Conservation (phyloP, 179 eudicot species). For the Dionaea muscipula region DNA sequence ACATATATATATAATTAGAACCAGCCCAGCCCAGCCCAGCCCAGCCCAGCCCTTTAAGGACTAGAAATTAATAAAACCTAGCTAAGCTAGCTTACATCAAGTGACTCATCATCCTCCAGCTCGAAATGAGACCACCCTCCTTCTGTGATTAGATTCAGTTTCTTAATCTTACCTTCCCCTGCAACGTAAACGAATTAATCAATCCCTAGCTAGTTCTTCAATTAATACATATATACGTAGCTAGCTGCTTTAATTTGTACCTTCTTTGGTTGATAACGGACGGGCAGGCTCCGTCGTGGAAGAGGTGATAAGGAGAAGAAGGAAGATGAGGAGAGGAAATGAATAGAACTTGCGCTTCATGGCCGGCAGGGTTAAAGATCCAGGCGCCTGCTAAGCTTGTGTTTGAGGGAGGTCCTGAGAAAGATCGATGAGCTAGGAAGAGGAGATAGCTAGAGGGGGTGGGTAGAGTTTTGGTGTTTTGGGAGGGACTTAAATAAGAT, state of each 20-base stretch:
- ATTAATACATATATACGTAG: not conserved
- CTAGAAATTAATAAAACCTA: not conserved
- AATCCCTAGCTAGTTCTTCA: not conserved
- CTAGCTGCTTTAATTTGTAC: conserved; percentile 6
- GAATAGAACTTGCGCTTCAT: conserved; percentile 27
- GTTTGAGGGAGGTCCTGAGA: not conserved
- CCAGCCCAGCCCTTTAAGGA: too few species aligned
- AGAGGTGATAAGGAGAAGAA: conserved; percentile 17
- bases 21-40: too few species aligned
- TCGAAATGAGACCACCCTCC: conserved; percentile 3
- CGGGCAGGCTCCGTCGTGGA: conserved; percentile 28
- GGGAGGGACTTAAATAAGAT: too few species aligned
- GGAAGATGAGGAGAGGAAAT: conserved; percentile 15
- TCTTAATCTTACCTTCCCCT: conserved; percentile 15
- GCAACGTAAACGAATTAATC: not conserved
- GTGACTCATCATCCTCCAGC: conserved; percentile 15
- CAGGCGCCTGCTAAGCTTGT: conserved; percentile 3
- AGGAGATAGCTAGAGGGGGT: not conserved
- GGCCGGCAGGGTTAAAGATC: too few species aligned
- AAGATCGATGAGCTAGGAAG: too few species aligned
- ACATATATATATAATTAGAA: not conserved
- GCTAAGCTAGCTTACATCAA: conserved; percentile 29
- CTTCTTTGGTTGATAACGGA: conserved; percentile 22
- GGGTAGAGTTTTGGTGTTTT: not conserved
- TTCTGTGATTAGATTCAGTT: conserved; percentile 14